Evolutionary conservation across 495 filamentous ascomycete species (phyloP).

Genomic region (Penicillium macrosclerotiorum): DNA sequence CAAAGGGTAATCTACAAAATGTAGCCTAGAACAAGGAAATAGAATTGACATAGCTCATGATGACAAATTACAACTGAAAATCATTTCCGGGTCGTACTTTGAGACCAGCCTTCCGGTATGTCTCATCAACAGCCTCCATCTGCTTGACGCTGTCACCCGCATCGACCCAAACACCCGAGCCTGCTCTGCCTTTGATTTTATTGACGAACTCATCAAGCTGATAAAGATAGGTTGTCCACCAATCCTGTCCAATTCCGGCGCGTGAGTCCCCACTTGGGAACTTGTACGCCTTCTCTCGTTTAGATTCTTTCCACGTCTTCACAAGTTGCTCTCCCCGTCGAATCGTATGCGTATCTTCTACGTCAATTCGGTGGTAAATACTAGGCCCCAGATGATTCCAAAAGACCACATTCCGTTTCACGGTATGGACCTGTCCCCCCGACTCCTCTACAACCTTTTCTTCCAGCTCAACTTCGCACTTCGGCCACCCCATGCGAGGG

Average conservation of each 20-base stretch:
- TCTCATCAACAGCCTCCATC: constrained; percentile 53
- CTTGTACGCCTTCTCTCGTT: constrained; percentile 45
- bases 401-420: constrained; percentile 41
- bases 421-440: constrained; percentile 22
- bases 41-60: no score
- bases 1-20: no score
- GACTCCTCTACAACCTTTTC: constrained; percentile 26
- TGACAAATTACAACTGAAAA: constrained; percentile 11
- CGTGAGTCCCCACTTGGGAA: constrained; percentile 39
- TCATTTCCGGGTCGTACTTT: constrained; percentile 14
- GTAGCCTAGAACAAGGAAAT: no score
- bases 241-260: constrained; percentile 7
- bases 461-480: constrained; percentile 21
- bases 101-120: constrained; percentile 48
- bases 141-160: constrained; percentile 50
- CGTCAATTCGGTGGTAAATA: constrained; percentile 51
- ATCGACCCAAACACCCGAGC: constrained; percentile 47
- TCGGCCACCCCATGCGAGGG: constrained; percentile 27
- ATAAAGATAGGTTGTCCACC: constrained; percentile 52
- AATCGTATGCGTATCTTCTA: constrained; percentile 43
- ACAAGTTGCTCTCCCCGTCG: constrained; percentile 25
- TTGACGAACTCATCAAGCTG: constrained; percentile 60
- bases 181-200: constrained; percentile 40
- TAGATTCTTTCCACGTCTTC: constrained; percentile 44
- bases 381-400: constrained; percentile 36